phyloP scores from a whole-genome alignment of 345 rosid species.

The Kandelia obovata region DNA sequence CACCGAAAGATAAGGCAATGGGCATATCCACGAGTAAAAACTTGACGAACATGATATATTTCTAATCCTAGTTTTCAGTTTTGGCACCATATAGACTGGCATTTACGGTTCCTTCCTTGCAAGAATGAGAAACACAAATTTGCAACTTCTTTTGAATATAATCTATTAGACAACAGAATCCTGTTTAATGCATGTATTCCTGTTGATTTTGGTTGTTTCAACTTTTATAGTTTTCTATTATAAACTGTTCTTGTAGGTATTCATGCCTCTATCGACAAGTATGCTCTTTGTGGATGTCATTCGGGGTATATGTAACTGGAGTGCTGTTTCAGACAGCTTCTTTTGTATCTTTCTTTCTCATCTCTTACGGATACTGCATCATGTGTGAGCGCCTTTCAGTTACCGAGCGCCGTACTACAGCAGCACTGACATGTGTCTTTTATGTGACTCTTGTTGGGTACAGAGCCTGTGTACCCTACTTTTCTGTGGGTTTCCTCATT shows the following conservation, averaged over 20 bases:
- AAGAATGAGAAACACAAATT: background rate
- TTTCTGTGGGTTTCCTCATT: constrained; percentile 53
- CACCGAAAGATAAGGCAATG: background rate
- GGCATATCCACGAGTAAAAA: background rate
- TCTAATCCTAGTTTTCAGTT: background rate
- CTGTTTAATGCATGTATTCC: no score
- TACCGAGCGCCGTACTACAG: constrained; percentile 73
- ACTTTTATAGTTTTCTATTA: background rate
- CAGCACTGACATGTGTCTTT: constrained; percentile 75
- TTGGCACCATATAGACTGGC: background rate
- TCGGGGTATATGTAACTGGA: constrained; percentile 91
- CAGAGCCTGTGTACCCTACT: constrained; percentile 87
- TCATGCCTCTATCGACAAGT: constrained; percentile 76
- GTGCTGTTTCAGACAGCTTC: constrained; percentile 91
- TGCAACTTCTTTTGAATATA: background rate
- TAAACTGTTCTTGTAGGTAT: constrained; percentile 50
- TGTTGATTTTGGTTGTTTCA: background rate
- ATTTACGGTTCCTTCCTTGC: background rate
- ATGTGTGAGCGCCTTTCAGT: constrained; percentile 79
- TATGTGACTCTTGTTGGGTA: constrained; percentile 91
- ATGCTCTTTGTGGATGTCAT: constrained; percentile 94
- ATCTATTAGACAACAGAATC: no score
- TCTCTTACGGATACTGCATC: constrained; percentile 91
- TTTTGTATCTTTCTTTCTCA: constrained; percentile 78
- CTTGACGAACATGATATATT: background rate